Evolutionary conservation across 1,284 basidiomycete species (phyloP), one percentile per base, ranked within the genome.

Genomic region (Tetrapyrgos nigripes): DNA sequence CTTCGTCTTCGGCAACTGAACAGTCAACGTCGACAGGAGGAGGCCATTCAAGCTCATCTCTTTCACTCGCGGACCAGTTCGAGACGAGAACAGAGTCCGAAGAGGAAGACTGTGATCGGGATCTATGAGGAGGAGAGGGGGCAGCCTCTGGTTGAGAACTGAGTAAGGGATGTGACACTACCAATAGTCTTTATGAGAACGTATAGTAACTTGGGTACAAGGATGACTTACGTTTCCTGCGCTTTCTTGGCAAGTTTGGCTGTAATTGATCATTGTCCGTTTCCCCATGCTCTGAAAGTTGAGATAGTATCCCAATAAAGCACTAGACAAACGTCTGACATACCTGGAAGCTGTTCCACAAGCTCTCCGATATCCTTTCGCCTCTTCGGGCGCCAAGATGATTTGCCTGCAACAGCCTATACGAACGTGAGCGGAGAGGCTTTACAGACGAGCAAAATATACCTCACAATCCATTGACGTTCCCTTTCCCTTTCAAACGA

Each of bases 401-500:
- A 11, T 40, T 40, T 40, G 6, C 50, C 37, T 29, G 50, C 21
- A 51, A 51, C 31, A 13, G 19, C 21, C 24, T 23, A 50, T 14
- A 17, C 31, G 9, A 2, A 23, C 14, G 6, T 23, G 23, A 13
- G 8, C 6, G 23, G 13, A 14, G 37, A 13, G 9, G 6, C 13
- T n/a, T 10, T 1, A 23, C 5, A 13, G 17, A 51, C 17, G 5
- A n/a, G 14, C n/a, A 29, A 48, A 10, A 21, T 4, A 21, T 23
- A 24, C 29, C 53, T 27, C 28, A 54, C 53, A 29, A 29, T 29
- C 53, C 53, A 54, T 33, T 31, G 40, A n/a, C 24, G 40, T 27
- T 45, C 53, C 21, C 53, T 29, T 29, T 29, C 29, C 37, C 44
- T 46, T 11, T 37, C 43, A 31, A 46, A 29, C 45, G 53, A 17